Base-by-base conservation (phyloP, 441 rosid genomes). In the Populus hybrid region DNA sequence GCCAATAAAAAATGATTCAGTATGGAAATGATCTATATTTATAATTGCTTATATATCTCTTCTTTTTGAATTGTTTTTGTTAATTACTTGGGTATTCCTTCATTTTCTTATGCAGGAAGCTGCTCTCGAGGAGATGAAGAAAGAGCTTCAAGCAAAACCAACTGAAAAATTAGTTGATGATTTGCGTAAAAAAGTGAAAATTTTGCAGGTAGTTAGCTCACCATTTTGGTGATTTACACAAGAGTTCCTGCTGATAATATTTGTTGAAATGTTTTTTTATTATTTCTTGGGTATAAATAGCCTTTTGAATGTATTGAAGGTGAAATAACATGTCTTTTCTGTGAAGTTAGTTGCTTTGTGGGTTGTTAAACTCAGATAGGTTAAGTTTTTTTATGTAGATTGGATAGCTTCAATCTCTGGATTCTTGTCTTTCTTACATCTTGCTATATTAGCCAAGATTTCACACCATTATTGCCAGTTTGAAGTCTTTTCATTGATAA, bases 171-270 rank as follows among this genome's bases (percentile, higher is more conserved):
- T 93, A 85, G 97, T 97, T 76, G 99, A 97, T 81, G 99, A 97
- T 83, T 85, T 97, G 89, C 97, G 85, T 67, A 97, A 93, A 87
- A 94, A 97, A 90, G 97, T 97, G 84, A 97, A 97, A 89, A 94
- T 97, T 83, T 86, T 97, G 85, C 99, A 97, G 98, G 98, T 94
- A 88, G 61, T 70, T 8, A 53, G 6, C 66, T 81, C 65, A 9
- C 68, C 68, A 67, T 64, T 24, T 24, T 26, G 26, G 21, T 66
- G 69, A 28, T 19, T 23, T 23, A 46, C 24, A 7, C 14, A 28
- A n/a, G 46, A 24, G 50, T 26, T 76, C 4, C 5, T 69, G 46
- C 18, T 50, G 65, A 65, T 70, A 59, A 57, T 63, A 73, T 70
- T 78, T 19, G 61, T 71, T 80, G 59, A 24, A 73, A 30, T 80